These are phyloP conservation scores for Eremothecium gossypii DNA, from an alignment of 1,139 yeast species.

Conservation along the genomic window DNA sequence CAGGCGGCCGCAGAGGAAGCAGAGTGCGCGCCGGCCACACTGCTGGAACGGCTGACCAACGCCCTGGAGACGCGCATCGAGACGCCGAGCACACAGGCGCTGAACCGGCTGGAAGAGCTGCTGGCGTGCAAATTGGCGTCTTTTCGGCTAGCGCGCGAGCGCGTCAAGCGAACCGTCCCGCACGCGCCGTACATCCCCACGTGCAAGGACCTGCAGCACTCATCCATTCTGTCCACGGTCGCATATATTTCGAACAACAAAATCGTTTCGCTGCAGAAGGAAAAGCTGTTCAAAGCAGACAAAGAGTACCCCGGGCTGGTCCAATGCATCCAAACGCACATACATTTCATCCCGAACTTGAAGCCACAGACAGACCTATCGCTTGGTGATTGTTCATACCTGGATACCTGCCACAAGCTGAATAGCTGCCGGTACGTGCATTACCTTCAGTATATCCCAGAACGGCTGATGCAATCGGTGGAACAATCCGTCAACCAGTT, in stretches of 20 bases:
- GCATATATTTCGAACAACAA: conserved; percentile 26
- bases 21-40: conserved; percentile 3
- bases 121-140: conserved; percentile 23
- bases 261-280: conserved; percentile 22
- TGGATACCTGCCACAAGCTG: conserved; percentile 88
- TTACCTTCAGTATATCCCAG: conserved; percentile 55
- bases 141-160: conserved; percentile 34
- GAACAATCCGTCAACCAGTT: conserved; percentile 10
- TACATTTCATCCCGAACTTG: conserved; percentile 57
- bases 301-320: conserved; percentile 25
- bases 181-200: conserved; percentile 41
- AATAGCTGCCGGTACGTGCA: conserved; percentile 75
- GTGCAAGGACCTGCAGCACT: conserved; percentile 44
- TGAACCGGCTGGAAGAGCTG: conserved; percentile 13
- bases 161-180: conserved; percentile 33
- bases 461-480: conserved; percentile 11
- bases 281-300: conserved; percentile 20
- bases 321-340: conserved; percentile 40
- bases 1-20: conserved; percentile 6
- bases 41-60: conserved; percentile 9
- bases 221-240: conserved; percentile 21
- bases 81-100: conserved; percentile 7
- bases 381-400: conserved; percentile 88
- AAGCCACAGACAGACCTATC: conserved; percentile 50
- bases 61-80: conserved; percentile 8